phyloP scores from a whole-genome alignment of 140 eudicot species.

The Flaveria floridana region DNA sequence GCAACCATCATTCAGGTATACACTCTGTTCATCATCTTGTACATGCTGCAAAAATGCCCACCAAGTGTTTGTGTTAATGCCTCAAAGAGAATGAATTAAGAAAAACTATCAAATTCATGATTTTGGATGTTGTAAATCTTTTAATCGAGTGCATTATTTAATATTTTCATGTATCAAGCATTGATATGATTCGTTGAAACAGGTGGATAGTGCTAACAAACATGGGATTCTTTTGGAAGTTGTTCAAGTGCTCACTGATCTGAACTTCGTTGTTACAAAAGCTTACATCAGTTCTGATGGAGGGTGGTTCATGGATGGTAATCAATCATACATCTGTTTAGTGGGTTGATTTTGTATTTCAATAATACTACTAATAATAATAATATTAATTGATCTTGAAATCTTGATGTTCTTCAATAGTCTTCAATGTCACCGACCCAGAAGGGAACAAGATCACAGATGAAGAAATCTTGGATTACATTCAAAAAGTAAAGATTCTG shows the following conservation, averaged over 20 bases:
- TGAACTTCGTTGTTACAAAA: slow-evolving; percentile 65
- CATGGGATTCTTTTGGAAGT: slow-evolving; percentile 88
- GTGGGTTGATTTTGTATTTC: background rate
- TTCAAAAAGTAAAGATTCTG: slow-evolving; percentile 60
- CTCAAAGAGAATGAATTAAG: background rate
- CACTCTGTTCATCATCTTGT: background rate
- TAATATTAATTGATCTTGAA: background rate
- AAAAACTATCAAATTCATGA: slow-evolving; percentile 7
- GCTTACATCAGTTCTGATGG: slow-evolving; percentile 93
- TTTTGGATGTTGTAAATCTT: background rate
- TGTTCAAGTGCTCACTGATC: slow-evolving; percentile 89
- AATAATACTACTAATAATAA: background rate
- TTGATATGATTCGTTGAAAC: slow-evolving; percentile 16
- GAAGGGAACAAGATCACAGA: slow-evolving; percentile 83
- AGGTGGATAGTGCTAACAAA: slow-evolving; percentile 91
- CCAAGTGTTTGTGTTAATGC: slow-evolving; percentile 15
- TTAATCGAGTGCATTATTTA: background rate
- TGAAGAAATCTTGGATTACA: slow-evolving; percentile 69
- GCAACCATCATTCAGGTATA: slow-evolving; percentile 83
- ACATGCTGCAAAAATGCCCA: background rate
- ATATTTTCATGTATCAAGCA: background rate
- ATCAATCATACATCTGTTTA: background rate
- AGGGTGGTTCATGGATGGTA: slow-evolving; percentile 99
- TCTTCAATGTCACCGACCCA: slow-evolving; percentile 79
- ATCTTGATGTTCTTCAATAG: slow-evolving; percentile 34